A percentile compares a stretch with the other conserved stretches of the same genome.
These are phyloP conservation scores for Arthroderma uncinatum DNA, from an alignment of 2,329 filamentous ascomycete genomes.

Conservation along the genomic window DNA sequence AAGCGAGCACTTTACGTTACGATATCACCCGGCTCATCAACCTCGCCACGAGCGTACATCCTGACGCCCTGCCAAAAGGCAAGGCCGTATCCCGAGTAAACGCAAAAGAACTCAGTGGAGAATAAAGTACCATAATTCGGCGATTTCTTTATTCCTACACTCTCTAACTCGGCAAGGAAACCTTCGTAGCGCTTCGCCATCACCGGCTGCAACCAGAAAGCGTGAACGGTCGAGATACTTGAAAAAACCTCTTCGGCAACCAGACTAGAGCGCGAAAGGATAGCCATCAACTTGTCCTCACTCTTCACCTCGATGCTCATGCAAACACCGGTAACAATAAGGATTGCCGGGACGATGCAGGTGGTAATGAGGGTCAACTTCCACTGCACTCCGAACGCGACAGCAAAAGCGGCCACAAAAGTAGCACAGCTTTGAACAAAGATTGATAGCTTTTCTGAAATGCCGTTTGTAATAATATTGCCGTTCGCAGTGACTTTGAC, in stretches of 20 bases:
- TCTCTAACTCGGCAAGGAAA: background rate
- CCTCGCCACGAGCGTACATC: constrained; percentile 52
- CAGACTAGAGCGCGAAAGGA: background rate
- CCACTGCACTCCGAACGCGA: background rate
- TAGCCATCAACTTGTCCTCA: background rate
- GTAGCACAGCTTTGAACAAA: background rate
- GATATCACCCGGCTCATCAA: background rate
- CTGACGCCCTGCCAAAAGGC: constrained; percentile 61
- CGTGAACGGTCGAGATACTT: background rate
- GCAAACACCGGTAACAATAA: background rate
- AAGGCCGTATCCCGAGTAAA: background rate
- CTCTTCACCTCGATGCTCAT: background rate
- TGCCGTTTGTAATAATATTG: constrained; percentile 73
- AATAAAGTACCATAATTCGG: background rate
- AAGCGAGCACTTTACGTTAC: background rate
- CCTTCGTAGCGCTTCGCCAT: background rate
- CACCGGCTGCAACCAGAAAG: background rate
- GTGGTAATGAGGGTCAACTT: background rate
- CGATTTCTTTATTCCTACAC: background rate
- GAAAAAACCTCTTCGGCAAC: background rate
- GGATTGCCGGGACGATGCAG: background rate
- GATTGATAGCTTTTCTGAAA: constrained; percentile 66
- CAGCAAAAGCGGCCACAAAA: background rate
- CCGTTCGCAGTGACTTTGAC: constrained; percentile 77
- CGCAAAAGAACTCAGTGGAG: background rate